Evolutionary conservation across 768 basidiomycete species (phyloP).

Genomic region (Termitomyces heimii): DNA sequence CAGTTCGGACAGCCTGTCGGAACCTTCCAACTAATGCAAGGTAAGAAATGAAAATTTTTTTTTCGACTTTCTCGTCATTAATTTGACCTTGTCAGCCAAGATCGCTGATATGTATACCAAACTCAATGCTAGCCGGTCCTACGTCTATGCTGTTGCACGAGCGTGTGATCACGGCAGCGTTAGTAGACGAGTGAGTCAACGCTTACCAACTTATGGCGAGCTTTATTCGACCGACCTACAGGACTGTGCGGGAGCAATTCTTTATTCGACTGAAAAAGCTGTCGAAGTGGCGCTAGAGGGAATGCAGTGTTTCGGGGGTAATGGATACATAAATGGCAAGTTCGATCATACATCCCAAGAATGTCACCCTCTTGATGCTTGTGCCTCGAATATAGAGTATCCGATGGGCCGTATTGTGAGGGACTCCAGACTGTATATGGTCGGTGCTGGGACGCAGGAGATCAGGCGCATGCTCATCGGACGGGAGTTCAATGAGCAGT

Average conservation of each 20-base stretch:
- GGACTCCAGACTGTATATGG: constrained; percentile 84
- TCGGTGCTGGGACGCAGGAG: constrained; percentile 97
- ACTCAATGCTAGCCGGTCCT: constrained; percentile 80
- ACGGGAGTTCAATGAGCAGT: constrained; percentile 81
- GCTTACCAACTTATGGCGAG: not conserved
- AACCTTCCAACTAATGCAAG: constrained; percentile 96
- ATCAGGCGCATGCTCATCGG: constrained; percentile 93
- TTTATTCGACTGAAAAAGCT: constrained; percentile 90
- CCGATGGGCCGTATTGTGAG: constrained; percentile 83
- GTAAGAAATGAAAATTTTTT: constrained; percentile 28
- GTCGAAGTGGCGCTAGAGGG: constrained; percentile 88
- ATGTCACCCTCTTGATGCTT: not conserved
- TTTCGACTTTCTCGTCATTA: constrained; percentile 8
- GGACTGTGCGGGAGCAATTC: constrained; percentile 94
- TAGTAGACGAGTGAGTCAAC: constrained; percentile 62
- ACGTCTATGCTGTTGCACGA: constrained; percentile 89
- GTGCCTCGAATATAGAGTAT: constrained; percentile 53
- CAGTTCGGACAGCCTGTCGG: constrained; percentile 88
- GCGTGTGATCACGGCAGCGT: constrained; percentile 80
- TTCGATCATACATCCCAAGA: constrained; percentile 5
- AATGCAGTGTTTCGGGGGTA: constrained; percentile 92
- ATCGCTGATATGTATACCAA: constrained; percentile 95
- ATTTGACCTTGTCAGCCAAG: constrained; percentile 44
- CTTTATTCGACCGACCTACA: constrained; percentile 20
- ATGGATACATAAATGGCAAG: constrained; percentile 90